phyloP scores from a whole-genome alignment of 2,329 filamentous ascomycete genomes.

The Fusarium ramigenum region DNA sequence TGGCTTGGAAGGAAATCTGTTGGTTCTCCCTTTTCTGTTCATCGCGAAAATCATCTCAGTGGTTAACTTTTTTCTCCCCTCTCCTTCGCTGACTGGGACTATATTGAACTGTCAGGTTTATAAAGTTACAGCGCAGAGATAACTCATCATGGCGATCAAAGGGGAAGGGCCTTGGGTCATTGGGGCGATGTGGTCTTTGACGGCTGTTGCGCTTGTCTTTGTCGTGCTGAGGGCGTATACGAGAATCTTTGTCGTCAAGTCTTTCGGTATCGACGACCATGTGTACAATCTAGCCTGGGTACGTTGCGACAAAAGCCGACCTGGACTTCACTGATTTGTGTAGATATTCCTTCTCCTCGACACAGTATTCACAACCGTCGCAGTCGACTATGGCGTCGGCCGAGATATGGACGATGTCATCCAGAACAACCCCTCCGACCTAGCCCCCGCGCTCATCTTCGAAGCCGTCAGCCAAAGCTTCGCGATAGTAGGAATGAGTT shows the following conservation, averaged over 20 bases:
- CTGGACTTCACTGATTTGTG: background rate
- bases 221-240: conserved; percentile 51
- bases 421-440: conserved; percentile 20
- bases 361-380: conserved; percentile 46
- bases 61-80: too few species aligned
- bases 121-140: background rate
- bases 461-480: conserved; percentile 50
- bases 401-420: conserved; percentile 42
- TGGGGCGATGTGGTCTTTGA: conserved; percentile 44
- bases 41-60: background rate
- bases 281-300: conserved; percentile 44
- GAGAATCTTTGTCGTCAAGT: conserved; percentile 43
- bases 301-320: background rate
- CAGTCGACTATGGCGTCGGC: conserved; percentile 49
- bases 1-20: background rate
- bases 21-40: background rate
- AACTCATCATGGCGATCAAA: conserved; percentile 19
- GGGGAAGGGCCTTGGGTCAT: conserved; percentile 33
- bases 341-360: conserved; percentile 45
- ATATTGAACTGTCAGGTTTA: background rate
- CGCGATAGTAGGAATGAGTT: conserved; percentile 50
- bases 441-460: conserved; percentile 43
- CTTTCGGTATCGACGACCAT: conserved; percentile 48
- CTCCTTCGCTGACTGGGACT: background rate
- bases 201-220: conserved; percentile 41